Evolutionary conservation across 2,329 filamentous ascomycete species (phyloP).

Genomic region (Beauveria sp.): DNA sequence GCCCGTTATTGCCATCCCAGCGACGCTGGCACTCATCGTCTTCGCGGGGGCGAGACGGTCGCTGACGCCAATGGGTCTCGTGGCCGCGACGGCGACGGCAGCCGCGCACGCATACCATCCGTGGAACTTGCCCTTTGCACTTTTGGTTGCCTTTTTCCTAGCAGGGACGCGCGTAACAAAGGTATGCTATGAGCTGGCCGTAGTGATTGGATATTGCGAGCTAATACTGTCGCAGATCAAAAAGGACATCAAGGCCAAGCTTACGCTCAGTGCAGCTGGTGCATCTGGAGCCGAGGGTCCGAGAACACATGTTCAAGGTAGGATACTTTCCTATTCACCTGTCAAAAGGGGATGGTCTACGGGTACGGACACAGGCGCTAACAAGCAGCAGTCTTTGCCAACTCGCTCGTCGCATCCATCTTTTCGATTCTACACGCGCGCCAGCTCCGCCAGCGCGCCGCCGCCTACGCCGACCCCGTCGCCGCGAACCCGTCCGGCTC

Average conservation of each 20-base stretch:
- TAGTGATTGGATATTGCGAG: neutral
- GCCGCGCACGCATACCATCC: slow-evolving; percentile 81
- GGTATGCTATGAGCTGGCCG: slow-evolving; percentile 34
- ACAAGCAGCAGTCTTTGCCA: slow-evolving; percentile 59
- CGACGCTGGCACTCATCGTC: slow-evolving; percentile 53
- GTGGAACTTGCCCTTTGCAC: slow-evolving; percentile 82
- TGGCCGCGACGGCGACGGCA: slow-evolving; percentile 66
- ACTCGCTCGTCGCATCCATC: slow-evolving; percentile 71
- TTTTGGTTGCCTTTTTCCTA: slow-evolving; percentile 80
- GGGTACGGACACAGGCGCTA: neutral
- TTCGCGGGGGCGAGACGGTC: slow-evolving; percentile 66
- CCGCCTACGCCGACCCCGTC: slow-evolving; percentile 28
- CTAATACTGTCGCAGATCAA: slow-evolving; percentile 57
- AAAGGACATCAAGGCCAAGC: slow-evolving; percentile 70
- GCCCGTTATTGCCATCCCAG: slow-evolving; percentile 48
- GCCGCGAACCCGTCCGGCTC: slow-evolving; percentile 29
- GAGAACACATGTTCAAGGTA: slow-evolving; percentile 73
- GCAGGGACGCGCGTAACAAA: slow-evolving; percentile 79
- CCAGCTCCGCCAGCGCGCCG: slow-evolving; percentile 44
- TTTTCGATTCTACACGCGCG: slow-evolving; percentile 51
- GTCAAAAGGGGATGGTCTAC: neutral
- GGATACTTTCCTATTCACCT: slow-evolving; percentile 1
- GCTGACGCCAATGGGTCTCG: slow-evolving; percentile 68
- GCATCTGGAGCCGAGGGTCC: slow-evolving; percentile 70
- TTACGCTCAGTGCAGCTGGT: slow-evolving; percentile 73